Base-by-base conservation (phyloP, 1,139 yeast species). In the Nakaseomyces glabratus region DNA sequence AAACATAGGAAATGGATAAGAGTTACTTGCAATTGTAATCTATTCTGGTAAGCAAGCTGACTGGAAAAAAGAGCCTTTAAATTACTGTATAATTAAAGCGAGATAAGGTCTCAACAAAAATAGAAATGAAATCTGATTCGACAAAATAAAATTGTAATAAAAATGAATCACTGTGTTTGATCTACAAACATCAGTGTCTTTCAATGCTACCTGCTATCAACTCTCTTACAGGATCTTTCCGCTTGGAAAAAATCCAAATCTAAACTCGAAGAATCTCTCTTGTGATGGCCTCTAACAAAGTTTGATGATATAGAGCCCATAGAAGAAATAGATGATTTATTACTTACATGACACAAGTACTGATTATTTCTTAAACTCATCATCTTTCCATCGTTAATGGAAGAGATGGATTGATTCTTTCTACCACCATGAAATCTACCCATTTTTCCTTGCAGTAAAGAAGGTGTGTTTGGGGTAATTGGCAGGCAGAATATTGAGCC, bases 201-300 rank as follows among this genome's bases (percentile, higher is more conserved):
- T n/a, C n/a, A n/a, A n/a, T 26, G 21, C 30, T 26, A 26, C 30
- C 30, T 26, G n/a, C 30, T 26, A 26, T 26, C 30, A 18, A 26
- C 18, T 26, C 24, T 29, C 24, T 20, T 20, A 18, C 20, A 20
- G 9, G 24, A 10, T 23, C 33, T 31, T 10, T 31, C 33, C 6
- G 18, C 14, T n/a, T 26, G 22, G 16, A 31, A 17, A 18, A 22
- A 21, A 31, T 31, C 28, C 9, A 17, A 22, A 15, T 21, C 33
- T 28, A 31, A 18, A 15, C 10, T 21, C 8, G 33, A 31, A 7
- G 33, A 31, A 3, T 26, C 21, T 23, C 33, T 31, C 22, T 31
- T 31, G 10, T 19, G 26, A 11, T 31, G 33, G 4, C 33, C 26
- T 21, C 17, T 31, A 19, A 22, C 33, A 17, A 22, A 31, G n/a